These are phyloP conservation scores for Suhomyces kunorum DNA, from an alignment of 1,139 yeast genomes.

Conservation along the genomic window DNA sequence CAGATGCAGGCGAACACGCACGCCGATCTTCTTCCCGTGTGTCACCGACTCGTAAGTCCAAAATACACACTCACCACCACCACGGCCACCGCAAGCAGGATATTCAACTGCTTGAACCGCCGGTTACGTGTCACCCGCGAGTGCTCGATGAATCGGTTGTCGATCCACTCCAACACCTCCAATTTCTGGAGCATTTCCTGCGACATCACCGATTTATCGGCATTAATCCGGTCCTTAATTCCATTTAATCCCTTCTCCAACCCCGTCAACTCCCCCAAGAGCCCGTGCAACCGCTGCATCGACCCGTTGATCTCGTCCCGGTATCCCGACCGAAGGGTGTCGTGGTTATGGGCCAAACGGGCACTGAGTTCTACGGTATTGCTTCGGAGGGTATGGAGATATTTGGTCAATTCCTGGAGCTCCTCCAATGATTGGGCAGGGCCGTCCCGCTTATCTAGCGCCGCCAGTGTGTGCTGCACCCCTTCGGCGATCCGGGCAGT, in stretches of 20 bases:
- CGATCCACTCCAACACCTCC: constrained; percentile 36
- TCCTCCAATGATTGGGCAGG: constrained; percentile 12
- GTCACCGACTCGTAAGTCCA: constrained; percentile 7
- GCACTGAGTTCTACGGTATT: constrained; percentile 17
- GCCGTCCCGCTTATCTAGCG: constrained; percentile 8
- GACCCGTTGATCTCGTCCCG: constrained; percentile 30
- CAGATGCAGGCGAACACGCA: no score
- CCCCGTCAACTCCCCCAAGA: constrained; percentile 27
- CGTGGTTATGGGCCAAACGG: constrained; percentile 19
- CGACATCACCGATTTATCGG: constrained; percentile 30
- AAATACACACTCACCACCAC: constrained; percentile 26
- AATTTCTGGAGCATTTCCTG: constrained; percentile 33
- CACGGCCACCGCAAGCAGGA: constrained; percentile 24
- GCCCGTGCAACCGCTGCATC: constrained; percentile 31
- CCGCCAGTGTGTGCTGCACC: constrained; percentile 6
- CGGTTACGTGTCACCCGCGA: constrained; percentile 27
- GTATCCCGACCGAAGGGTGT: constrained; percentile 24
- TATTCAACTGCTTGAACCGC: constrained; percentile 32
- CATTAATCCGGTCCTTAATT: constrained; percentile 28
- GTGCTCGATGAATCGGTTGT: constrained; percentile 30
- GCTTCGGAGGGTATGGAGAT: constrained; percentile 13
- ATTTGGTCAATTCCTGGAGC: constrained; percentile 16
- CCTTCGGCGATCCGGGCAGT: constrained; percentile 10
- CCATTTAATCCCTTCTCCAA: constrained; percentile 32
- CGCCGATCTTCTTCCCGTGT: no score